These are phyloP conservation scores for Bertia moriformis DNA, from an alignment of 2,329 filamentous ascomycete species.

Conservation along the genomic window DNA sequence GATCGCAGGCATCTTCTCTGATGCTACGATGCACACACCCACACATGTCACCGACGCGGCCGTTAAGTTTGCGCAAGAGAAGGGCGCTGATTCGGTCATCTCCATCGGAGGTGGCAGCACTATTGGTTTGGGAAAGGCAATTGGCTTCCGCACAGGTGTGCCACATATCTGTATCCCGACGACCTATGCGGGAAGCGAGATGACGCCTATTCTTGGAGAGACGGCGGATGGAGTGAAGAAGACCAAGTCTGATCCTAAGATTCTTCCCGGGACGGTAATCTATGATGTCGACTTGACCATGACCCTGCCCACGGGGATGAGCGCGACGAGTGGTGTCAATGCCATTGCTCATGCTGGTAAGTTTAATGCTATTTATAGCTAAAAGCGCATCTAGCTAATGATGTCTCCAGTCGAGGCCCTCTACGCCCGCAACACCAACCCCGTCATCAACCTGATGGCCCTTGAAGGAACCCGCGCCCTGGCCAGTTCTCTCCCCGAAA, in stretches of 20 bases:
- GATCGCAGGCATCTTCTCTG: conserved; percentile 33
- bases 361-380: conserved; percentile 6
- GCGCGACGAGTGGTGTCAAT: conserved; percentile 45
- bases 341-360: conserved; percentile 47
- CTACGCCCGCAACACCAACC: conserved; percentile 46
- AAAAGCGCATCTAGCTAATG: conserved; percentile 3
- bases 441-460: conserved; percentile 41
- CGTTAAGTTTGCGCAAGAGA: conserved; percentile 25
- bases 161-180: conserved; percentile 47
- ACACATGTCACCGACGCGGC: conserved; percentile 39
- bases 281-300: conserved; percentile 51
- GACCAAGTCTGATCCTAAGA: conserved; percentile 39
- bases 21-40: conserved; percentile 51
- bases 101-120: conserved; percentile 50
- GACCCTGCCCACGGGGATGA: conserved; percentile 35
- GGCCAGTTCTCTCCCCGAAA: conserved; percentile 32
- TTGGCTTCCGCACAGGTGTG: conserved; percentile 33
- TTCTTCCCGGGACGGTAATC: conserved; percentile 44
- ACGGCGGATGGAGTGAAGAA: conserved; percentile 41
- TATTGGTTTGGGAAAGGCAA: conserved; percentile 45
- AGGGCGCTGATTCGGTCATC: conserved; percentile 35
- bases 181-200: conserved; percentile 46
- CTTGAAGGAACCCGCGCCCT: conserved; percentile 39
- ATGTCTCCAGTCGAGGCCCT: conserved; percentile 37
- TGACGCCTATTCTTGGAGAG: conserved; percentile 51